A percentile compares a stretch with the other conserved stretches of the same genome.
phyloP scores from a whole-genome alignment of 2,329 filamentous ascomycete species.

The Stachybotrys elegans region DNA sequence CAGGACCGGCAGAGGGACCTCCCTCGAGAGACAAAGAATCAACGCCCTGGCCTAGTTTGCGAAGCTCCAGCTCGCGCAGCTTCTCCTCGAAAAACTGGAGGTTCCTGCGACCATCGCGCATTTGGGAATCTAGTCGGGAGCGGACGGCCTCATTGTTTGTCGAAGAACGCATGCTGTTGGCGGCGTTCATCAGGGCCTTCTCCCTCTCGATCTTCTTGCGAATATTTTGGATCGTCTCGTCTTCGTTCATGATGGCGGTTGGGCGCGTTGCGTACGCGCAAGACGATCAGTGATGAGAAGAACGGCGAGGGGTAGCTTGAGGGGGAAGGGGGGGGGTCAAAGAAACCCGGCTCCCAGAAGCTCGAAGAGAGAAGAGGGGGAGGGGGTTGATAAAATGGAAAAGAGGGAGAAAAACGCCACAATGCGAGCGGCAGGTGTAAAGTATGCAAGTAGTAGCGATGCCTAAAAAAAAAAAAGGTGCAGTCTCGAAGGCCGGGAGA shows the following conservation, averaged over 20 bases:
- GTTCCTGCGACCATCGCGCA: constrained; percentile 88
- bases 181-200: constrained; percentile 89
- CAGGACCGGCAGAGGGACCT: constrained; percentile 9
- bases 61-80: constrained; percentile 81
- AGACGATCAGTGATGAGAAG: constrained; percentile 16
- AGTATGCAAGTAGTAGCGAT: too few relatives aligned
- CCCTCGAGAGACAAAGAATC: constrained; percentile 57
- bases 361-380: constrained; percentile 2
- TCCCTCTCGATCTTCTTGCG: constrained; percentile 97
- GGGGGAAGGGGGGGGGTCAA: constrained; percentile 7
- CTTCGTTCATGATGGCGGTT: constrained; percentile 54
- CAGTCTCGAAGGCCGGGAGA: too few relatives aligned
- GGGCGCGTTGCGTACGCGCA: constrained; percentile 34
- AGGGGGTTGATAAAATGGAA: background rate
- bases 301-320: background rate
- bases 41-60: constrained; percentile 64
- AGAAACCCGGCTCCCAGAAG: constrained; percentile 2
- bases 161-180: constrained; percentile 90
- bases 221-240: constrained; percentile 70
- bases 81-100: constrained; percentile 94
- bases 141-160: constrained; percentile 91
- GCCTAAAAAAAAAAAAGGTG: too few relatives aligned
- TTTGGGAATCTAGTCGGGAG: constrained; percentile 86
- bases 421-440: too few relatives aligned
- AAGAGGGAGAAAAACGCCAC: background rate